Evolutionary conservation across 1,284 basidiomycete species (phyloP).

Genomic region (Schizophyllum amplum): DNA sequence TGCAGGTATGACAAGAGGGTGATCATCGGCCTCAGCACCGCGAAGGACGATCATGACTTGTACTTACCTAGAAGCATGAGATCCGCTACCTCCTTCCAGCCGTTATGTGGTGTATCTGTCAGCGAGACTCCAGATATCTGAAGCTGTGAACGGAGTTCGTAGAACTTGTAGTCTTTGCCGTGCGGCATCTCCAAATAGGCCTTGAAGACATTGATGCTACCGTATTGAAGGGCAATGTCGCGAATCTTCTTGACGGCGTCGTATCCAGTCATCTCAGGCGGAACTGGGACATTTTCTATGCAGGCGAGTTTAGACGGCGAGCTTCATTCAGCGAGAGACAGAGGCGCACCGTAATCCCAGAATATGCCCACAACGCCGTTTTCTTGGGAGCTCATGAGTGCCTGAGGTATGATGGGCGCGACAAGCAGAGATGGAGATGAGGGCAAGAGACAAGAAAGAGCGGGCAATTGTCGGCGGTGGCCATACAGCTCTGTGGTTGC

Average conservation of each 20-base stretch:
- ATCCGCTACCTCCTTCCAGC: slow-evolving; percentile 44
- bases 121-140: slow-evolving; percentile 55
- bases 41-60: slow-evolving; percentile 7
- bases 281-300: background rate
- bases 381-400: background rate
- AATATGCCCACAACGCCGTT: slow-evolving; percentile 19
- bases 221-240: slow-evolving; percentile 23
- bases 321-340: too few relatives aligned
- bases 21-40: background rate
- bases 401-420: background rate
- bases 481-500: too few relatives aligned
- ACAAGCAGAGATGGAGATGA: background rate
- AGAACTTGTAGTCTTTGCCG: background rate
- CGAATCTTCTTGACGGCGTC: slow-evolving; percentile 23
- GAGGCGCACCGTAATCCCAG: slow-evolving; percentile 25
- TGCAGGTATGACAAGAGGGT: background rate
- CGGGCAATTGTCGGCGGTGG: background rate
- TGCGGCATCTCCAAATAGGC: slow-evolving; percentile 33
- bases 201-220: slow-evolving; percentile 27
- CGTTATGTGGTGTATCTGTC: slow-evolving; percentile 50
- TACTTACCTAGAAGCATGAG: slow-evolving; percentile 32
- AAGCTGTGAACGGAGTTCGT: slow-evolving; percentile 40
- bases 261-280: slow-evolving; percentile 18
- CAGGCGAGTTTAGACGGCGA: too few relatives aligned
- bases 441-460: background rate